Base-by-base conservation (phyloP, 352 stramenopile species). In the Pythium aphanidermatum region DNA sequence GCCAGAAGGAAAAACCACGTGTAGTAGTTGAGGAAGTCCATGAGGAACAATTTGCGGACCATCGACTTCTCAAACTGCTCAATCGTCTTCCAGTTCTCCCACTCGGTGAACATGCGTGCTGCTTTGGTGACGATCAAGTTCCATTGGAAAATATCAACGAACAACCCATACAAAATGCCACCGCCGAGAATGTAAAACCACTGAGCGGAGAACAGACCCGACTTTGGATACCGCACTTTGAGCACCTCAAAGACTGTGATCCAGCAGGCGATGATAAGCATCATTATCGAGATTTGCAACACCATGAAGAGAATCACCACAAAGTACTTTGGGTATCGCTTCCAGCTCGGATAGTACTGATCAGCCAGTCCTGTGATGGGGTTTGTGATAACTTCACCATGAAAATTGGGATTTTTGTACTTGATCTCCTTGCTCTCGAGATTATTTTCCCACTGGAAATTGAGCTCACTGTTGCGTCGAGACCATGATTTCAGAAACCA, bases 1-100 rank as follows among this genome's bases (percentile, higher is more conserved):
- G 79, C 79, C 19, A 92, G 58, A 25, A 88, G 51, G 47, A 92
- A 89, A 55, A 92, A 92, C 79, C 79, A 92, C 53, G 77, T 92
- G 61, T 89, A 92, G 64, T 89, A 89, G 63, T 92, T 92, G 54
- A 92, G 71, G 39, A 92, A 92, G 39, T 92, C 79, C 76, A 92
- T 89, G 32, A 86, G 43, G 32, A 92, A 92, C 11, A 92, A 48
- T 43, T 89, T 92, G 30, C 74, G 72, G 30, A 92, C 74, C 47
- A 89, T 60, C 17, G 72, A 74, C 28, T 79, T 83, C 43, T 92
- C 79, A 42, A 85, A 92, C 49, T 87, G 72, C 51, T 92, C 79
- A 27, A 85, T 71, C 0, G 79, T 92, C 42, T 86, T 86, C 75
- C 76, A 89, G 58, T 92, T 92, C 40, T 92, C 79, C 79, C 79